Base-by-base conservation (phyloP, 306 rosid species). In the Abrus pulchellus region DNA sequence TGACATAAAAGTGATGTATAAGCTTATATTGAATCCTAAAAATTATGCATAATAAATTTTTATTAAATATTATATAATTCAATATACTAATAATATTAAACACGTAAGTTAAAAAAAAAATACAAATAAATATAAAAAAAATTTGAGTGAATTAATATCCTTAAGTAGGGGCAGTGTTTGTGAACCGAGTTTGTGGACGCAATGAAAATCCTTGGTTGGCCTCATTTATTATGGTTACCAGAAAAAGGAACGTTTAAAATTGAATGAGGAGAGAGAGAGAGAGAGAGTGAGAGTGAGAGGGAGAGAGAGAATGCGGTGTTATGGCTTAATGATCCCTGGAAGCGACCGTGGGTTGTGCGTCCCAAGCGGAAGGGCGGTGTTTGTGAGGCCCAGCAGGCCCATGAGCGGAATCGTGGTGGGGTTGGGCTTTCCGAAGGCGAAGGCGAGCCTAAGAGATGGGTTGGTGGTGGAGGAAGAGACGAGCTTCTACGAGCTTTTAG, bases 401-500 rank as follows among this genome's bases (percentile, higher is more conserved):
- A 8, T 54, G 5, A 36, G 61, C 76, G 88, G 87, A 74, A 6
- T 11, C 4, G 0, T 66, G 6, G 66, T 28, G 47, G 85, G 77
- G 29, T 61, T 73, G 40, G 68, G 68, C 7, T 79, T 86, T 4
- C 63, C 87, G 5, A 84, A 49, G 38, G 71, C 79, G 1, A 89
- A 72, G 47, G 89, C 97, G 9, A 33, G 90, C 12, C 28, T 79
- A 33, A 84, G 78, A 82, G 89, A 73, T n/a, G 90, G 86, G 9
- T n/a, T 41, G 2, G 77, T 83, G 12, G 68, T 76, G 10, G 87
- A 81, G 60, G 86, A 81, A 65, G 79, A 78, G 7, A 0, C 74
- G 48, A 90, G 88, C 79, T 93, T 90, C 85, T 93, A 95, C 54
- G 90, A 95, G 52, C 87, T 95, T 11, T 89, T 95, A 7, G 98